Conservation (phyloP, 148 eudicot species). For the Vaccinium macrocarpon region DNA sequence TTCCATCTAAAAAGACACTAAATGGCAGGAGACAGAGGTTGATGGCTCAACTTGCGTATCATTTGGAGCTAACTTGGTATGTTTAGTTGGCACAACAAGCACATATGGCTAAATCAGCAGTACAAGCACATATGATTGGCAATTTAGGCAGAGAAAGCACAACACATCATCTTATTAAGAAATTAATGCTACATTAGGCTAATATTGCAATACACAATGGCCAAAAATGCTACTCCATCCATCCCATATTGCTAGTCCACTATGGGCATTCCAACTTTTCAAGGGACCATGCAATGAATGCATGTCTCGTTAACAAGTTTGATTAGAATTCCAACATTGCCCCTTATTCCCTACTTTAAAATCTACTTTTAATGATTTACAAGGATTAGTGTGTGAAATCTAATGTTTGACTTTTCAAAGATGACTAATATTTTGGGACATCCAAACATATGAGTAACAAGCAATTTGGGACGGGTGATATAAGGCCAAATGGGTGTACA, state of each 20-base stretch:
- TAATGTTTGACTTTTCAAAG: too few relatives aligned
- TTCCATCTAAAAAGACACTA: neutral
- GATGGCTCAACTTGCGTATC: neutral
- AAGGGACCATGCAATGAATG: too few relatives aligned
- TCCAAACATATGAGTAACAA: too few relatives aligned
- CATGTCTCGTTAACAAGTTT: too few relatives aligned
- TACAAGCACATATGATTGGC: neutral
- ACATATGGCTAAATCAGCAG: neutral
- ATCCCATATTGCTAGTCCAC: too few relatives aligned
- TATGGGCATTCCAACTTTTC: too few relatives aligned
- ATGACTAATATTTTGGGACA: too few relatives aligned
- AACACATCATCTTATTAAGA: neutral
- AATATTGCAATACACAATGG: neutral
- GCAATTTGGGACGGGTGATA: too few relatives aligned
- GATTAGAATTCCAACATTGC: too few relatives aligned
- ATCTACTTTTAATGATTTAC: too few relatives aligned
- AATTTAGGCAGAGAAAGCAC: conserved; percentile 5
- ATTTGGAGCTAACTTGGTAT: neutral
- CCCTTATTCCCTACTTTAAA: too few relatives aligned
- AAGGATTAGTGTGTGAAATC: too few relatives aligned
- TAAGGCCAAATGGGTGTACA: neutral
- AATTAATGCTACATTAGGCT: neutral
- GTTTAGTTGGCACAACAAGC: neutral
- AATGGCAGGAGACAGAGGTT: neutral
- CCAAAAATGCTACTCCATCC: neutral